Evolutionary conservation across 2,329 filamentous ascomycete genomes (phyloP).

Genomic region (Fusarium graminum): DNA sequence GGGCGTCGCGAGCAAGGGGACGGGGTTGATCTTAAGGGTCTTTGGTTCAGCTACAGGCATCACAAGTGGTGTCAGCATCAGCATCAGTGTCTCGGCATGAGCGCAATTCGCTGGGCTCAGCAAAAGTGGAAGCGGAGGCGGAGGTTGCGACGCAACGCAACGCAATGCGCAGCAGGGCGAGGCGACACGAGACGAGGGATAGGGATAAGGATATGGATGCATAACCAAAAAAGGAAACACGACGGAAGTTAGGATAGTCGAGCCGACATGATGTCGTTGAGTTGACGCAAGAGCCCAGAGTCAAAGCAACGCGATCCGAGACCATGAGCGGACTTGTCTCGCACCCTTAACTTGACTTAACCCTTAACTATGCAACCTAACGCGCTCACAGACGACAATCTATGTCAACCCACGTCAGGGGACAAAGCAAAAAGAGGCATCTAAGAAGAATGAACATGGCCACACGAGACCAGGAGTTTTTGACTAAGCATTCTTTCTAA

Average conservation of each 20-base stretch:
- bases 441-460: not conserved
- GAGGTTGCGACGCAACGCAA: conserved; percentile 38
- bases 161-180: conserved; percentile 34
- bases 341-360: conserved; percentile 30
- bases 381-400: conserved; percentile 17
- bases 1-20: conserved; percentile 24
- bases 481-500: conserved; percentile 30
- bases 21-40: conserved; percentile 40
- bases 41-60: conserved; percentile 31
- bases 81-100: conserved; percentile 28
- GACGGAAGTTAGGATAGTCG: conserved; percentile 17
- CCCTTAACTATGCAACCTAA: conserved; percentile 39
- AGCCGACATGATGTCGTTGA: conserved; percentile 29
- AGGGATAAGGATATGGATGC: conserved; percentile 21
- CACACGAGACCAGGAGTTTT: conserved; percentile 24
- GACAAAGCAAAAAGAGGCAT: conserved; percentile 2
- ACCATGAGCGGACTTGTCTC: conserved; percentile 36
- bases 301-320: conserved; percentile 37
- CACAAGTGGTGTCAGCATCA: conserved; percentile 34
- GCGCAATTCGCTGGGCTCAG: conserved; percentile 24
- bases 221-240: conserved; percentile 34
- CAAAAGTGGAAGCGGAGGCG: conserved; percentile 19
- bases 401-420: conserved; percentile 23
- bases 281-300: conserved; percentile 39
- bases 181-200: conserved; percentile 33